A percentile compares a stretch with the other conserved stretches of the same genome.
Evolutionary conservation across 257 asterid genomes (phyloP).

Genomic region (Jacaranda copaia): DNA sequence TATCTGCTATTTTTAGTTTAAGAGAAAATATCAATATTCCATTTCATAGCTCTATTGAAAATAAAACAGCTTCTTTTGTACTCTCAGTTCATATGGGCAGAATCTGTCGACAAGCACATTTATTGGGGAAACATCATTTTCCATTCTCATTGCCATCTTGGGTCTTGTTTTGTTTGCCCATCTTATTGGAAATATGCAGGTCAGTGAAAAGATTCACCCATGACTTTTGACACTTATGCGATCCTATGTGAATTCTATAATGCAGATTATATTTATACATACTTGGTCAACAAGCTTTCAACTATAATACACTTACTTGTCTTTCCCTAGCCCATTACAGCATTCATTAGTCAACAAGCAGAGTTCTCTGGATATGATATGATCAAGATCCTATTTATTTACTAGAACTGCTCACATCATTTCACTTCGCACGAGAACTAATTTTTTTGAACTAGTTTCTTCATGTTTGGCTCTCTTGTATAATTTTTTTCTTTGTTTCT

Average conservation of each 20-base stretch:
- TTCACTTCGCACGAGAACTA: too few species aligned
- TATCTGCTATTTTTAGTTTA: too few species aligned
- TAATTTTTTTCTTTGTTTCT: too few species aligned
- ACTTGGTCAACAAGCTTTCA: neutral
- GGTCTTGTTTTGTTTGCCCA: slow-evolving; percentile 92
- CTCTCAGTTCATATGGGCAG: slow-evolving; percentile 86
- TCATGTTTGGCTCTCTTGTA: too few species aligned
- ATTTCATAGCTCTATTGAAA: too few species aligned
- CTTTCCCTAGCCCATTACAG: too few species aligned
- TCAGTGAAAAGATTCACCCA: slow-evolving; percentile 30
- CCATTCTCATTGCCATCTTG: slow-evolving; percentile 87
- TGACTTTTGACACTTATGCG: slow-evolving; percentile 7
- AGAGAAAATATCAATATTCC: too few species aligned
- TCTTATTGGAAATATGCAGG: slow-evolving; percentile 99
- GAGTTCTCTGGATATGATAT: too few species aligned
- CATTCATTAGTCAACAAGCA: too few species aligned
- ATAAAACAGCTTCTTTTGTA: slow-evolving; percentile 12
- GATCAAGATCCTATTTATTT: too few species aligned
- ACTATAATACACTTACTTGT: neutral
- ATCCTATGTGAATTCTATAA: neutral
- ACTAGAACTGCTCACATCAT: too few species aligned
- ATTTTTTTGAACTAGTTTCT: too few species aligned
- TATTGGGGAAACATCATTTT: slow-evolving; percentile 83
- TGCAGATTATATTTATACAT: neutral
- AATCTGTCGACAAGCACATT: slow-evolving; percentile 86